Conservation (phyloP, 1,139 yeast species). For the Debaryomyces psychrophilus region DNA sequence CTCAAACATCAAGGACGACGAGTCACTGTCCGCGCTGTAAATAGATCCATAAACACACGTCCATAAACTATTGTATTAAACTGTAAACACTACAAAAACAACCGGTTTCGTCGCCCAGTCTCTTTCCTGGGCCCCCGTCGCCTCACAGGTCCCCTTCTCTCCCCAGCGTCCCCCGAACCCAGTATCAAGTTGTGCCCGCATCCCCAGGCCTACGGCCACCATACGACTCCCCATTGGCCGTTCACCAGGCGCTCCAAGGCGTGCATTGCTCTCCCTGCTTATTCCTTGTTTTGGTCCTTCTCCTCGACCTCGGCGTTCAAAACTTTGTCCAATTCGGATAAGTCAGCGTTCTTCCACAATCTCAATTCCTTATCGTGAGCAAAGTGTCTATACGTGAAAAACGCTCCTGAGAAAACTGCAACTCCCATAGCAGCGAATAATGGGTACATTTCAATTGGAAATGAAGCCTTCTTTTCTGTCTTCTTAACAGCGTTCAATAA, state of each 20-base stretch:
- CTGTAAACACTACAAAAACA: neutral
- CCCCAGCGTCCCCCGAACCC: neutral
- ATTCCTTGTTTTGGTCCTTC: conserved; percentile 28
- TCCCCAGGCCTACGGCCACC: neutral
- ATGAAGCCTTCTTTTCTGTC: conserved; percentile 29
- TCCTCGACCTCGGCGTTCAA: conserved; percentile 50
- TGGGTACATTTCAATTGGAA: conserved; percentile 82
- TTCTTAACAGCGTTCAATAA: conserved; percentile 52
- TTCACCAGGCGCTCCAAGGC: neutral
- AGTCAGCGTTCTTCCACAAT: conserved; percentile 68
- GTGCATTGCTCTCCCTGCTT: conserved; percentile 7
- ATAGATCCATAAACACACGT: conserved; percentile 1
- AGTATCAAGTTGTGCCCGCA: neutral
- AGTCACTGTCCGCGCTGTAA: neutral
- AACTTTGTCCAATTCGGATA: conserved; percentile 59
- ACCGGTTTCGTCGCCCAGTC: too few species aligned
- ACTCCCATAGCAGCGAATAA: conserved; percentile 63
- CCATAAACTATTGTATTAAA: conserved; percentile 7
- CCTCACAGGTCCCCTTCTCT: neutral
- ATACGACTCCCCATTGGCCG: too few species aligned
- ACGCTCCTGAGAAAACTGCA: conserved; percentile 66
- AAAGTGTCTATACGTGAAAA: conserved; percentile 74
- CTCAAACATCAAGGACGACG: conserved; percentile 46
- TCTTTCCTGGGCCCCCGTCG: too few species aligned
- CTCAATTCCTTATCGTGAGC: conserved; percentile 68